Evolutionary conservation across 2,329 filamentous ascomycete species (phyloP).

Genomic region (Graphium sp.): DNA sequence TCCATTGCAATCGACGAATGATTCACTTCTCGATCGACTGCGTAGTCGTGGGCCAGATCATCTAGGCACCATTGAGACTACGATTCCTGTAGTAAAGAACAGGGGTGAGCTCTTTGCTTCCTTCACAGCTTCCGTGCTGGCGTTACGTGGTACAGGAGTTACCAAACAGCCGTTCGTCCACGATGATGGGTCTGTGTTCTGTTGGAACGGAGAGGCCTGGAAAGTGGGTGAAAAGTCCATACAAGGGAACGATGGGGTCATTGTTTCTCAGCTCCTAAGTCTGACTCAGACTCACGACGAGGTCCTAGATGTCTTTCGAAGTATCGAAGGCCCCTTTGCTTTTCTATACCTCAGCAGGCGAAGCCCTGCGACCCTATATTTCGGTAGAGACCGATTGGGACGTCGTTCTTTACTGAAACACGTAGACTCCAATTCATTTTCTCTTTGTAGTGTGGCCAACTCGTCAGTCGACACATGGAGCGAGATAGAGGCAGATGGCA

Average conservation of each 20-base stretch:
- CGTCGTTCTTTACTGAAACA: constrained; percentile 62
- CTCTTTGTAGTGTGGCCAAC: constrained; percentile 57
- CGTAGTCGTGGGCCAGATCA: constrained; percentile 44
- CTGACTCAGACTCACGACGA: constrained; percentile 11
- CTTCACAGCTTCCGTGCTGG: constrained; percentile 76
- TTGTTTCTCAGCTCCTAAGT: constrained; percentile 43
- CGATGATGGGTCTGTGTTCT: constrained; percentile 45
- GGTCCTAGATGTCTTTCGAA: constrained; percentile 35
- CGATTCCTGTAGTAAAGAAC: too few species aligned
- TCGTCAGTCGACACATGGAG: constrained; percentile 36
- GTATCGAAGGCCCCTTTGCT: constrained; percentile 69
- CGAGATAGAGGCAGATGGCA: constrained; percentile 73
- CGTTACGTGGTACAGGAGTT: constrained; percentile 61
- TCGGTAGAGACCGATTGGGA: constrained; percentile 74
- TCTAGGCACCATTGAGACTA: constrained; percentile 21
- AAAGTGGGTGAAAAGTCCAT: constrained; percentile 41
- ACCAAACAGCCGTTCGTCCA: constrained; percentile 58
- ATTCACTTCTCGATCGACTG: constrained; percentile 22
- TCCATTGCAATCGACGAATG: too few species aligned
- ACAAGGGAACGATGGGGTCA: constrained; percentile 62
- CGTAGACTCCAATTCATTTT: constrained; percentile 24
- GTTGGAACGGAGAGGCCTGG: constrained; percentile 99
- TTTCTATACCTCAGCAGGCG: constrained; percentile 63
- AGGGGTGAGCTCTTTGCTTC: constrained; percentile 26
- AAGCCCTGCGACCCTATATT: constrained; percentile 47